Percentiles rank a stretch among this genome's conserved stretches.
Evolutionary conservation across 1,139 yeast genomes (phyloP).

Genomic region (Debaryomycetaceae sp.): DNA sequence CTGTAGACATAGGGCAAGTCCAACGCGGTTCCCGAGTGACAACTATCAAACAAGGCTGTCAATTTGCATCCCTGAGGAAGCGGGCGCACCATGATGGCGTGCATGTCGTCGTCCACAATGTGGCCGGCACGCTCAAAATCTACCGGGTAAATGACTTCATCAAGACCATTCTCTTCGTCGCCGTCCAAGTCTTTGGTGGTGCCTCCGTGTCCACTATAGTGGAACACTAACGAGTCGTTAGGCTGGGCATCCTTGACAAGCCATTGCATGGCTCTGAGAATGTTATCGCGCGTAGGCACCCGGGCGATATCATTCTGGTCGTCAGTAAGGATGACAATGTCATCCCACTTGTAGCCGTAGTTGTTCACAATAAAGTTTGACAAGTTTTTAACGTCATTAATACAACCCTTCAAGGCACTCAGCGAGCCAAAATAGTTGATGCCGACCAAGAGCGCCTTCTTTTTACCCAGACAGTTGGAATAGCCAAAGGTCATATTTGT

Average conservation of each 20-base stretch:
- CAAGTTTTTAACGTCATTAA: slow-evolving; percentile 69
- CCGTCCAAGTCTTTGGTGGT: slow-evolving; percentile 71
- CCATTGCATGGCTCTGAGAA: slow-evolving; percentile 86
- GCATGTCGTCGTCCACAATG: slow-evolving; percentile 77
- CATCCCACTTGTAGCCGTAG: slow-evolving; percentile 63
- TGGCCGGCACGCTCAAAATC: slow-evolving; percentile 71
- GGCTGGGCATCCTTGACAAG: slow-evolving; percentile 72
- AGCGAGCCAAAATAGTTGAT: slow-evolving; percentile 75
- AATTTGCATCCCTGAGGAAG: slow-evolving; percentile 76
- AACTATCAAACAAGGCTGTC: slow-evolving; percentile 84
- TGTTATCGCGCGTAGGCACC: slow-evolving; percentile 69
- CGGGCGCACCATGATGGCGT: slow-evolving; percentile 67
- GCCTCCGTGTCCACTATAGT: slow-evolving; percentile 94
- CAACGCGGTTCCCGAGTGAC: slow-evolving; percentile 87
- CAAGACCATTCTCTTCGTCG: slow-evolving; percentile 85
- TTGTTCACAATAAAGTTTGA: slow-evolving; percentile 40
- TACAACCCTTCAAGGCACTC: slow-evolving; percentile 72
- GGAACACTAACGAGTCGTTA: slow-evolving; percentile 79
- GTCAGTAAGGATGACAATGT: slow-evolving; percentile 78
- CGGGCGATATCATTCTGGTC: slow-evolving; percentile 54
- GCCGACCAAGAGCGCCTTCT: slow-evolving; percentile 79
- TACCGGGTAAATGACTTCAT: slow-evolving; percentile 85
- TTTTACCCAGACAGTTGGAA: slow-evolving; percentile 64
- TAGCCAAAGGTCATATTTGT: slow-evolving; percentile 29
- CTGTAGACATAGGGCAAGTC: slow-evolving; percentile 86